Base-by-base conservation (phyloP, 345 rosid genomes). In the Mercurialis annua region DNA sequence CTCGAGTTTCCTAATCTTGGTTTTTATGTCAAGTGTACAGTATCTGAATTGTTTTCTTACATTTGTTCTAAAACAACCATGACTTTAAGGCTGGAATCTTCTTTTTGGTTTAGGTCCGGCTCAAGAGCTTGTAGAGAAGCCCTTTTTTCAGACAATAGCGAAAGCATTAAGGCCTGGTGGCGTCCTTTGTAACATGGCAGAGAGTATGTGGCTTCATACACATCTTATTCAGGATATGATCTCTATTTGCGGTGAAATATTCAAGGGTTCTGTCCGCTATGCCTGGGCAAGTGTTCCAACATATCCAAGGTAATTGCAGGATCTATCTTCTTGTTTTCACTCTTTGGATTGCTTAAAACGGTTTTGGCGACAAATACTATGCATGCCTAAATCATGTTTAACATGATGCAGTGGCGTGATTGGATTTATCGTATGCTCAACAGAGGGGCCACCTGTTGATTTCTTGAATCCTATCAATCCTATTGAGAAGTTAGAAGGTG, bases 131-230 rank as follows among this genome's bases (percentile, higher is more conserved):
- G 92, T 91, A 51, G 95, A 87, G 86, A 94, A 85, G 85, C 99
- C 99, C 55, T 89, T 91, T 81, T 89, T 91, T 53, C 90, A 94
- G 72, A 82, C 84, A 5, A 62, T 89, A 69, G 95, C 96, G 11
- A 81, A 73, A 67, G 89, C 98, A 5, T 77, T 94, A 68, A 84
- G 86, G 85, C 98, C 93, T 62, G 96, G 99, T 31, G 99, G 99
- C 65, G 83, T 91, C 68, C 89, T 94, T 51, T 94, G 96, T 76
- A 94, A 89, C 83, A 89, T 91, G 98, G 95, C 97, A 4, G 97
- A 94, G 77, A 91, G 99, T 71, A 86, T 91, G 92, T 91, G 99
- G 99, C 99, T 94, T 24, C 99, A 91, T 72, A 91, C 97, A 7
- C 97, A 94, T 82, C 90, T 94, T 65, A 86, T 94, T 63, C 78